A percentile compares a stretch with the other conserved stretches of the same genome.
phyloP scores from a whole-genome alignment of 163 green algal genomes.

The Scenedesmus sp. region DNA sequence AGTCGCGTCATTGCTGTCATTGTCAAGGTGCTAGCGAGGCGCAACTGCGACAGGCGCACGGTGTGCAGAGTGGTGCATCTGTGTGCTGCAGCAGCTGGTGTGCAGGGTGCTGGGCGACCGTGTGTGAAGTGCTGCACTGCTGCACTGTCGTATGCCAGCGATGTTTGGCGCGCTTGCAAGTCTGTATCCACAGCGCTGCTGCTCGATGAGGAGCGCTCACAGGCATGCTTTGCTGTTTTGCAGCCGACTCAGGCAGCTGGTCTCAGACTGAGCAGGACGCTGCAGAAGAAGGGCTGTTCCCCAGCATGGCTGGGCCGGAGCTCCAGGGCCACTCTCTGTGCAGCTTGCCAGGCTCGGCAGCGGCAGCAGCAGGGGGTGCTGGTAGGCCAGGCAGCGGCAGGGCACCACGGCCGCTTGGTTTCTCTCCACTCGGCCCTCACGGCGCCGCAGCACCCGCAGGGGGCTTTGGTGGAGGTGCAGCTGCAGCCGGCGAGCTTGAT shows the following conservation, averaged over 20 bases:
- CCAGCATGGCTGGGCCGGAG: not conserved
- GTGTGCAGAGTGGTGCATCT: not conserved
- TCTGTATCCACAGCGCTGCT: no score
- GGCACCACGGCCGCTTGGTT: not conserved
- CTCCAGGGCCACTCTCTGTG: not conserved
- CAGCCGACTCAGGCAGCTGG: slow-evolving; percentile 52
- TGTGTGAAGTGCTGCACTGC: no score
- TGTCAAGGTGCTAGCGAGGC: no score
- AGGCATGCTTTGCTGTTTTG: no score
- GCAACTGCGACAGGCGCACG: no score
- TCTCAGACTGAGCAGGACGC: slow-evolving; percentile 51
- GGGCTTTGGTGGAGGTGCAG: not conserved
- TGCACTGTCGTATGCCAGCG: no score
- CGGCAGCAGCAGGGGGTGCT: not conserved
- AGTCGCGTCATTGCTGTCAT: not conserved
- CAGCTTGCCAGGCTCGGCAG: not conserved
- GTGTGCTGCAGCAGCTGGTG: not conserved
- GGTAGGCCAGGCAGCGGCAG: not conserved
- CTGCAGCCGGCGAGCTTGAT: not conserved
- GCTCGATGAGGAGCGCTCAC: no score
- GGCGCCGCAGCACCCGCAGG: not conserved
- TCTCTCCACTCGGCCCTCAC: slow-evolving; percentile 21
- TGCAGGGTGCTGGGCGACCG: not conserved
- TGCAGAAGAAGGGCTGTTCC: slow-evolving; percentile 14
- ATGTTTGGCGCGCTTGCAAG: no score